Conservation (phyloP, 306 rosid species). For the Lablab purpureus region DNA sequence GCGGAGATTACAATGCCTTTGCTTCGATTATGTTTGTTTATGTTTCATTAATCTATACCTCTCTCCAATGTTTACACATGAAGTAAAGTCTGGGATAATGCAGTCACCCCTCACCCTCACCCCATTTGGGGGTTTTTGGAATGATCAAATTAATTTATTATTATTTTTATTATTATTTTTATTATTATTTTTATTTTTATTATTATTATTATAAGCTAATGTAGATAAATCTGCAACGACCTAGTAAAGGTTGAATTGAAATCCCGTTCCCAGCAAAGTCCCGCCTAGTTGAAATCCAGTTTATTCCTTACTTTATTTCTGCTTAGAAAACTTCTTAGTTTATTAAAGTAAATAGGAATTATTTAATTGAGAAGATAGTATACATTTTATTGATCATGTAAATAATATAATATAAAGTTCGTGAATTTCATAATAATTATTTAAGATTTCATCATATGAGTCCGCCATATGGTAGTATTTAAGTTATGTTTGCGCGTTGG, state of each 20-base stretch:
- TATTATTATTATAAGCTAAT: background rate
- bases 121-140: background rate
- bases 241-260: background rate
- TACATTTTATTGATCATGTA: too few species aligned
- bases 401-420: too few species aligned
- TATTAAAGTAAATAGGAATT: too few species aligned
- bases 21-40: background rate
- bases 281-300: background rate
- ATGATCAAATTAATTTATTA: background rate
- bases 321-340: background rate
- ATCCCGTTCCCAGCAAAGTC: background rate
- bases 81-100: background rate
- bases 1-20: background rate
- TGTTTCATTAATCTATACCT: background rate
- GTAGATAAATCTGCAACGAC: too few species aligned
- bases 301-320: background rate
- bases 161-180: too few species aligned
- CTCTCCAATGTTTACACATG: background rate
- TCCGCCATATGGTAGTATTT: too few species aligned
- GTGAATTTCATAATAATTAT: too few species aligned
- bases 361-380: too few species aligned
- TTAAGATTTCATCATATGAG: too few species aligned
- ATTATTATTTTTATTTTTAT: background rate
- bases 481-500: background rate
- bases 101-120: conserved; percentile 14